Percentiles rank a stretch among this genome's conserved stretches.
Conservation (phyloP, 106 monocot genomes). For the Acorus calamus region DNA sequence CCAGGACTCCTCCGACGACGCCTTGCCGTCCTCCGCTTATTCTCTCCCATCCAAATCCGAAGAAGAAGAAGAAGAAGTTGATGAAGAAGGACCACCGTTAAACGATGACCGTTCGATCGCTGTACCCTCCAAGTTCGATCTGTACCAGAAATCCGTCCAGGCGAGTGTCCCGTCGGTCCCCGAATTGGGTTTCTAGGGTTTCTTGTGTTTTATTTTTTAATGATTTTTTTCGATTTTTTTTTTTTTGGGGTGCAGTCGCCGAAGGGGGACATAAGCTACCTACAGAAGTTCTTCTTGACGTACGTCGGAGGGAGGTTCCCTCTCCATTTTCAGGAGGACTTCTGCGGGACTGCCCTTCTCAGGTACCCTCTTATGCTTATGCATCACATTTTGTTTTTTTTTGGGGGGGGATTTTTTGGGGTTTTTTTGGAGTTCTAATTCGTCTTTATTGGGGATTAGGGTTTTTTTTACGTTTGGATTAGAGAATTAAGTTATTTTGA, state of each 20-base stretch:
- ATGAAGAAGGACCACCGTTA: no score
- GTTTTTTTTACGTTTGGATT: no score
- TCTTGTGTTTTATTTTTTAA: background rate
- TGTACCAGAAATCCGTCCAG: conserved; percentile 13
- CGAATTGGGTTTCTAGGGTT: no score
- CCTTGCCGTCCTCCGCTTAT: conserved; percentile 12
- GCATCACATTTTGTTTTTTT: background rate
- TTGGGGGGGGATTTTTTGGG: no score
- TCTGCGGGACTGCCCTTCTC: conserved; percentile 88
- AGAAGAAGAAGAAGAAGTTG: background rate
- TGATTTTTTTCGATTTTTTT: background rate
- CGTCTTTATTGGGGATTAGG: no score
- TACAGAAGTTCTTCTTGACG: conserved; percentile 90
- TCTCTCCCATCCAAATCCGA: background rate
- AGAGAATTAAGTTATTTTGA: no score
- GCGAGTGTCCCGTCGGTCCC: background rate
- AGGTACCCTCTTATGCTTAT: conserved; percentile 41
- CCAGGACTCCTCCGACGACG: background rate
- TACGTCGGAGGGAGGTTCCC: conserved; percentile 80
- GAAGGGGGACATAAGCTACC: conserved; percentile 86
- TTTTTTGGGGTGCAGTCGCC: conserved; percentile 43
- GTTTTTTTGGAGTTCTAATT: no score
- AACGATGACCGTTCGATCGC: background rate
- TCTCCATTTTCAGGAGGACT: conserved; percentile 78
- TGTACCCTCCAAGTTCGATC: conserved; percentile 4